Conservation (phyloP, 345 rosid genomes). For the Sisymbrium altissimum region DNA sequence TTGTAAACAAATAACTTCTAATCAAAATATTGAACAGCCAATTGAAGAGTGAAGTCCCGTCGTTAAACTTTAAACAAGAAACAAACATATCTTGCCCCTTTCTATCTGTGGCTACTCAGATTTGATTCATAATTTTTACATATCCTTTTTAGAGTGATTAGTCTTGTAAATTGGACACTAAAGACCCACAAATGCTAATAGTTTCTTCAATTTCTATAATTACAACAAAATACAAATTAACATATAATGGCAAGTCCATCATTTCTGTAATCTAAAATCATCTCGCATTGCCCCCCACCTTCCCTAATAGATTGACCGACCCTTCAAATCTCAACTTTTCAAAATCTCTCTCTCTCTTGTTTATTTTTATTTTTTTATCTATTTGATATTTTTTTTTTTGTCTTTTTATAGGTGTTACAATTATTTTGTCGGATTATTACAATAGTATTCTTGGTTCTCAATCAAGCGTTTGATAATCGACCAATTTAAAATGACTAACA, state of each 20-base stretch:
- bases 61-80: constrained; percentile 36
- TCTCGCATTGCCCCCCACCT: constrained; percentile 30
- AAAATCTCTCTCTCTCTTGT: not conserved
- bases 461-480: not conserved
- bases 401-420: constrained; percentile 17
- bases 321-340: constrained; percentile 34
- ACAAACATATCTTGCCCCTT: constrained; percentile 33
- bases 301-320: constrained; percentile 29
- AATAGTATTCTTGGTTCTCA: not conserved
- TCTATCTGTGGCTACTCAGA: too few relatives aligned
- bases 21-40: constrained; percentile 9
- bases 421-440: constrained; percentile 18
- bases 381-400: not conserved
- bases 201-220: not conserved
- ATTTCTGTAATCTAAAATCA: constrained; percentile 25
- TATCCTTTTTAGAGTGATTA: not conserved
- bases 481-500: not conserved
- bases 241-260: constrained; percentile 32
- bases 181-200: constrained; percentile 12
- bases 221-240: not conserved
- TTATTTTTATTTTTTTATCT: not conserved
- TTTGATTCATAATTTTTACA: constrained; percentile 16
- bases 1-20: not conserved
- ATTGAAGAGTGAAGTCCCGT: constrained; percentile 30
- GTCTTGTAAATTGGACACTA: constrained; percentile 11